Evolutionary conservation across 345 rosid genomes (phyloP).

Genomic region (Gossypium herbaceum): DNA sequence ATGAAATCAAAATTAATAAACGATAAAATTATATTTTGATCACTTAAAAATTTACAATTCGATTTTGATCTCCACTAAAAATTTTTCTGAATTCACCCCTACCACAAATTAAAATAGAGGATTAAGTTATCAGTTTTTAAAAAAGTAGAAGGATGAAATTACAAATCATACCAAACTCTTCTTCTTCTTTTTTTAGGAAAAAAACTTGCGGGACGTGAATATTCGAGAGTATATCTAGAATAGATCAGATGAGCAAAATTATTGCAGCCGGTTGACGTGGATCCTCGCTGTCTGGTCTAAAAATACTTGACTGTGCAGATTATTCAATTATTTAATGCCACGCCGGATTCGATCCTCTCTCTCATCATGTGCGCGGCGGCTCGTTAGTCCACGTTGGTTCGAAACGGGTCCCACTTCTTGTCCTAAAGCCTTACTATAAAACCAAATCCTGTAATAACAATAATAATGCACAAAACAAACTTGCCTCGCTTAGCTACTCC

Average conservation of each 20-base stretch:
- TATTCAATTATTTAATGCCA: constrained; percentile 20
- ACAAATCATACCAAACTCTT: too few relatives aligned
- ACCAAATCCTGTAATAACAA: background rate
- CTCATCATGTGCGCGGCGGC: constrained; percentile 31
- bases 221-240: constrained; percentile 41
- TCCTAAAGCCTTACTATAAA: constrained; percentile 14
- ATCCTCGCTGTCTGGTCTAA: constrained; percentile 34
- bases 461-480: background rate
- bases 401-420: constrained; percentile 17
- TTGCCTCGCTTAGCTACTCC: background rate
- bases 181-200: too few relatives aligned
- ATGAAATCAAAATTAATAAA: too few relatives aligned
- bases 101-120: too few relatives aligned
- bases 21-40: too few relatives aligned
- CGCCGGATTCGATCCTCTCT: background rate
- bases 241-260: background rate
- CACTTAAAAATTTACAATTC: too few relatives aligned
- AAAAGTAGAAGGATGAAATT: too few relatives aligned
- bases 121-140: too few relatives aligned
- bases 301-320: background rate
- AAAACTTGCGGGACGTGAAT: background rate
- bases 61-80: too few relatives aligned
- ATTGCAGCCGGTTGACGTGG: constrained; percentile 35
- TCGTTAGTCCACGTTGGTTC: constrained; percentile 35
- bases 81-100: too few relatives aligned